These are phyloP conservation scores for Fusarium xyrophilum DNA, from an alignment of 2,329 filamentous ascomycete genomes.

Conservation along the genomic window DNA sequence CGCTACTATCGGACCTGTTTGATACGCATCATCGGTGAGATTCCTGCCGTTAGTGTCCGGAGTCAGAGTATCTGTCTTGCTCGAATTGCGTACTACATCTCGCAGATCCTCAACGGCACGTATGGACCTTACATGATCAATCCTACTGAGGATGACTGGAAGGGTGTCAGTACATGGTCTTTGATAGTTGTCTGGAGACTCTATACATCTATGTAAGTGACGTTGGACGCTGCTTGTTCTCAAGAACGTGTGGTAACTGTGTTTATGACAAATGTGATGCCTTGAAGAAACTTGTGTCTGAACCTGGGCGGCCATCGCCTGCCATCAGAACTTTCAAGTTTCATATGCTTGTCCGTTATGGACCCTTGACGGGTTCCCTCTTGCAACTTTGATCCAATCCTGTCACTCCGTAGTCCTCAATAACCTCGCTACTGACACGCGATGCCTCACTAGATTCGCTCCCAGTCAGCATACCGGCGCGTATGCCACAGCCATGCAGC, in stretches of 20 bases:
- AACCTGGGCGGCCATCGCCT: background rate
- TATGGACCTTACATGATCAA: slow-evolving; percentile 47
- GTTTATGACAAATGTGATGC: background rate
- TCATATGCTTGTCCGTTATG: background rate
- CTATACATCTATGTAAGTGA: background rate
- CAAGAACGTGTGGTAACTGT: fast-evolving
- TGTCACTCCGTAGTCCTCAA: fast-evolving
- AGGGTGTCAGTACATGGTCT: slow-evolving; percentile 20
- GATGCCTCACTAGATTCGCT: background rate
- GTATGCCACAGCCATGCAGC: too few relatives aligned
- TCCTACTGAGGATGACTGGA: slow-evolving; percentile 45
- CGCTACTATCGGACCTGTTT: slow-evolving; percentile 53
- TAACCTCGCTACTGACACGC: fast-evolving
- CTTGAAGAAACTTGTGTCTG: background rate
- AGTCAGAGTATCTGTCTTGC: slow-evolving; percentile 53
- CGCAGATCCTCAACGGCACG: slow-evolving; percentile 42
- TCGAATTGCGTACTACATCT: slow-evolving; percentile 42
- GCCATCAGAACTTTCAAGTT: background rate
- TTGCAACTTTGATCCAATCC: fast-evolving
- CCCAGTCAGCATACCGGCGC: fast-evolving
- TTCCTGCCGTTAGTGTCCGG: slow-evolving; percentile 50
- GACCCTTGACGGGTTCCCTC: too few relatives aligned
- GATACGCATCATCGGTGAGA: slow-evolving; percentile 54
- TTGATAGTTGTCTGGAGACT: fast-evolving
- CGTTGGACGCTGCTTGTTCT: too few relatives aligned